phyloP scores from a whole-genome alignment of 768 basidiomycete genomes.

The Cubamyces lactineus region DNA sequence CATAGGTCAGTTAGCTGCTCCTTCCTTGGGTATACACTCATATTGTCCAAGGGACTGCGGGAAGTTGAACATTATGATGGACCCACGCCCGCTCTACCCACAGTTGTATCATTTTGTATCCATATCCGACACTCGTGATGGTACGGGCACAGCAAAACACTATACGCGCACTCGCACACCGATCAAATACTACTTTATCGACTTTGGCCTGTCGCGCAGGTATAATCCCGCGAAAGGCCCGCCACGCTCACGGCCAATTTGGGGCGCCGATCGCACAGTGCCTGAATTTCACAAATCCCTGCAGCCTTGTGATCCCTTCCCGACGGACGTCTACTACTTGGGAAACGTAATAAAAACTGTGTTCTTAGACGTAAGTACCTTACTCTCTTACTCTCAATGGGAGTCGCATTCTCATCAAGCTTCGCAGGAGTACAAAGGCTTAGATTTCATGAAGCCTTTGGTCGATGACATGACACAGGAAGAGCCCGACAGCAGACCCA shows the following conservation, averaged over 20 bases:
- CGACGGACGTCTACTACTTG: constrained; percentile 40
- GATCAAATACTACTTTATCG: constrained; percentile 40
- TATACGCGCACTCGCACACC: constrained; percentile 37
- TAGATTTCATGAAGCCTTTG: constrained; percentile 39
- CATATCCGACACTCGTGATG: constrained; percentile 24
- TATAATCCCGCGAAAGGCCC: constrained; percentile 33
- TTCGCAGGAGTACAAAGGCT: constrained; percentile 26
- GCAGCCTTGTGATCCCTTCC: constrained; percentile 36
- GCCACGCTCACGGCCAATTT: constrained; percentile 35
- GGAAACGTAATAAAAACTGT: constrained; percentile 35
- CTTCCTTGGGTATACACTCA: too few species aligned
- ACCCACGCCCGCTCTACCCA: constrained; percentile 28
- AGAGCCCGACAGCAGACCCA: constrained; percentile 38
- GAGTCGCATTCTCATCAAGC: background rate
- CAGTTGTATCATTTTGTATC: constrained; percentile 33
- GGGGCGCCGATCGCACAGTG: constrained; percentile 46
- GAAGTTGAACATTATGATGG: constrained; percentile 26
- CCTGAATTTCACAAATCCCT: constrained; percentile 35
- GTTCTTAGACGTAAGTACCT: background rate
- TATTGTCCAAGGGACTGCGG: constrained; percentile 18
- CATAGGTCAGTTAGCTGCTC: constrained; percentile 34
- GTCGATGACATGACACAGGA: constrained; percentile 38
- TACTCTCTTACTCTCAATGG: background rate
- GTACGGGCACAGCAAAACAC: constrained; percentile 28
- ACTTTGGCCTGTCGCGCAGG: constrained; percentile 40